These are phyloP conservation scores for Pichia heedii DNA, from an alignment of 805 yeast species.

Conservation along the genomic window DNA sequence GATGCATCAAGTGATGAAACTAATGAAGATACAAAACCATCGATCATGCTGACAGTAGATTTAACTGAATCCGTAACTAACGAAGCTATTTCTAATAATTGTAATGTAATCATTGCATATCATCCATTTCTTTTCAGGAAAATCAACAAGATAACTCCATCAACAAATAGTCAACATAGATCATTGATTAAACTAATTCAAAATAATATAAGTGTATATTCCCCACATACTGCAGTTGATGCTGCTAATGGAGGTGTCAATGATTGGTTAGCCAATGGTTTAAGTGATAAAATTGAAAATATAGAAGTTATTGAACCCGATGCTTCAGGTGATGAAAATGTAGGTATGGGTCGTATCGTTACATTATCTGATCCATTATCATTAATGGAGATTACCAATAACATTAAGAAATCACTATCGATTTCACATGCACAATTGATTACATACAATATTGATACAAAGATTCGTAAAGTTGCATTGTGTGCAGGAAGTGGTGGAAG, in stretches of 20 bases:
- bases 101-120: conserved; percentile 69
- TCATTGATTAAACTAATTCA: conserved; percentile 66
- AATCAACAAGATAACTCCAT: conserved; percentile 68
- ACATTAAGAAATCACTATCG: neutral
- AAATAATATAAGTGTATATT: conserved; percentile 78
- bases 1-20: conserved; percentile 40
- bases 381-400: neutral
- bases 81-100: conserved; percentile 58
- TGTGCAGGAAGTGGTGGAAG: conserved; percentile 95
- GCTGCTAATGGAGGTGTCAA: conserved; percentile 91
- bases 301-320: neutral
- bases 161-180: conserved; percentile 47
- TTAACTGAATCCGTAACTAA: conserved; percentile 74
- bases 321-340: conserved; percentile 31
- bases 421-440: neutral
- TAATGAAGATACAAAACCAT: conserved; percentile 12
- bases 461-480: conserved; percentile 44
- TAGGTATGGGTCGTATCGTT: conserved; percentile 69
- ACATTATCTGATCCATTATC: neutral
- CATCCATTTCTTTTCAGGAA: conserved; percentile 93
- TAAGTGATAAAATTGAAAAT: conserved; percentile 17
- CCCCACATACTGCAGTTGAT: conserved; percentile 95
- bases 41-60: conserved; percentile 67
- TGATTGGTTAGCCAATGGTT: conserved; percentile 74
- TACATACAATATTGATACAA: neutral